Evolutionary conservation across 2,329 filamentous ascomycete species (phyloP).

Genomic region (Elsinoe australis): DNA sequence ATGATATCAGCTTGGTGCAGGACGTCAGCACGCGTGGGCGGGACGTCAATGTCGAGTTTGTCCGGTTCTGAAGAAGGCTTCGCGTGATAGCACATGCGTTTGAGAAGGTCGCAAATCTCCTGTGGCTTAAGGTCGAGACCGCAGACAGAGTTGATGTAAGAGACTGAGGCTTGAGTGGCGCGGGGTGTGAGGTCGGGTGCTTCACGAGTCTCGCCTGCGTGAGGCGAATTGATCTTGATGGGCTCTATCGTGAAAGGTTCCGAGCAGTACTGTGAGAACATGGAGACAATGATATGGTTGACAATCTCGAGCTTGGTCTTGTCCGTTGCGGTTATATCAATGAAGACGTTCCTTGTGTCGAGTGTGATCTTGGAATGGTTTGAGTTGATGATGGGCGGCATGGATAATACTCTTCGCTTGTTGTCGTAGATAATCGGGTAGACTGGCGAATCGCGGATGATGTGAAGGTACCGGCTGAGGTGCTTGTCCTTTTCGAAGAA

Average conservation of each 20-base stretch:
- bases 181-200: constrained; percentile 75
- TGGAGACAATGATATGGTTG: constrained; percentile 88
- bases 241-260: constrained; percentile 91
- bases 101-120: constrained; percentile 69
- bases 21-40: constrained; percentile 85
- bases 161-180: constrained; percentile 70
- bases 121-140: constrained; percentile 69
- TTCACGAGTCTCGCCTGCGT: constrained; percentile 76
- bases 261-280: constrained; percentile 89
- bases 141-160: constrained; percentile 90
- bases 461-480: constrained; percentile 81
- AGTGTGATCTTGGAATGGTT: constrained; percentile 94
- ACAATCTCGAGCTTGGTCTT: constrained; percentile 95
- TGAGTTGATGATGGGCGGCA: constrained; percentile 96
- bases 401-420: constrained; percentile 76
- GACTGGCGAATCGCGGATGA: constrained; percentile 85
- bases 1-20: constrained; percentile 97
- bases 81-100: constrained; percentile 83
- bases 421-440: constrained; percentile 95
- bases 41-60: constrained; percentile 67
- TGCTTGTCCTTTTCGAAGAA: constrained; percentile 95
- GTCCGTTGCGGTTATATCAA: constrained; percentile 94
- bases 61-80: constrained; percentile 61
- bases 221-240: constrained; percentile 81
- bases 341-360: constrained; percentile 86